Conservation (phyloP, 306 rosid species). For the Cicer cuneatum region DNA sequence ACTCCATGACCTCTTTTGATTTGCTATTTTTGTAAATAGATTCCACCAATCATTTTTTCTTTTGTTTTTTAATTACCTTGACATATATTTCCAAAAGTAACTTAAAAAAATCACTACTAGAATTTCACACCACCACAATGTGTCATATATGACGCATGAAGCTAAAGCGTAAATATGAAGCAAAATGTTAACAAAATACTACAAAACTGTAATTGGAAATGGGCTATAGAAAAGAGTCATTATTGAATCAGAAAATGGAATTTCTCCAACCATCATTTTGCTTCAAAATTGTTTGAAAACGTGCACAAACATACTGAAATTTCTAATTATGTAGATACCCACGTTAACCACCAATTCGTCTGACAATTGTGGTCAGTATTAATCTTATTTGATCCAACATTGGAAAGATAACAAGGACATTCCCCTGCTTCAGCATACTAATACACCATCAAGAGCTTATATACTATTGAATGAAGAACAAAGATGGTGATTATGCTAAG, state of each 20-base stretch:
- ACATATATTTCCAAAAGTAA: background rate
- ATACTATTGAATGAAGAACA: constrained; percentile 13
- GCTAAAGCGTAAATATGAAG: constrained; percentile 42
- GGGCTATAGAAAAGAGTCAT: constrained; percentile 20
- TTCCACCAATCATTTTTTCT: no score
- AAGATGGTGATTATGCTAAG: constrained; percentile 36
- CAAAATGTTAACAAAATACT: constrained; percentile 32
- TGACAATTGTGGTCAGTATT: constrained; percentile 45
- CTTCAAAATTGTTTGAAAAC: constrained; percentile 45
- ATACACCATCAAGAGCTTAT: constrained; percentile 14
- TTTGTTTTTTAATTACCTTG: no score
- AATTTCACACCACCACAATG: background rate
- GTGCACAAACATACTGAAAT: constrained; percentile 52
- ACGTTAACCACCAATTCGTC: constrained; percentile 48
- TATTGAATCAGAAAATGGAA: constrained; percentile 34
- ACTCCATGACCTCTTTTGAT: background rate
- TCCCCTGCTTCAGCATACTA: constrained; percentile 9
- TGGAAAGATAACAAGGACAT: constrained; percentile 37
- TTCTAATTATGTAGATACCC: constrained; percentile 49
- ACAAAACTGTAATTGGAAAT: constrained; percentile 19
- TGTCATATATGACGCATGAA: constrained; percentile 29
- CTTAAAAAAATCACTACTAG: background rate
- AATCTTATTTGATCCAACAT: constrained; percentile 37
- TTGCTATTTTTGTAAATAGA: constrained; percentile 13
- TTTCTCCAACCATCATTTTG: constrained; percentile 49